phyloP scores from a whole-genome alignment of 495 filamentous ascomycete genomes.

The Cetradonia linearis region DNA sequence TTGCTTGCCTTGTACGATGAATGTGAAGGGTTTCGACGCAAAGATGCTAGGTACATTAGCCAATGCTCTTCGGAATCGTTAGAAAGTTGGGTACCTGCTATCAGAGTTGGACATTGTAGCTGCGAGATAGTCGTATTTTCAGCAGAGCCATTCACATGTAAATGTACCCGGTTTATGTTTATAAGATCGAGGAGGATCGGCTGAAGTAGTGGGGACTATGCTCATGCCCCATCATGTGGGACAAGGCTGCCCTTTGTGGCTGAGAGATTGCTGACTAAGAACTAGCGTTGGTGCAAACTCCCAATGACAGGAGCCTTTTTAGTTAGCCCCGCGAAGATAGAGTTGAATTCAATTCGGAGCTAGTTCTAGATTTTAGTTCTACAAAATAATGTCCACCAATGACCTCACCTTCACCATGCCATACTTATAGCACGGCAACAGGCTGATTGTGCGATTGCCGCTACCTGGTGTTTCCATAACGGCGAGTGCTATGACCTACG shows the following conservation, averaged over 20 bases:
- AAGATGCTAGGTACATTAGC: conserved; percentile 9
- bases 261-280: background rate
- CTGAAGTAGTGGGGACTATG: background rate
- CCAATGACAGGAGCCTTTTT: background rate
- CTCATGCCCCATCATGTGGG: background rate
- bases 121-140: too few species aligned
- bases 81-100: conserved; percentile 5
- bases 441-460: background rate
- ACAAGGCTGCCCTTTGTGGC: conserved; percentile 2
- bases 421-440: background rate
- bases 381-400: conserved; percentile 2
- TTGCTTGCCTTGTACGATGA: conserved; percentile 13
- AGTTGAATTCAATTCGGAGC: too few species aligned
- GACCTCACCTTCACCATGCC: conserved; percentile 1
- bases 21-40: conserved; percentile 13
- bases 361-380: background rate
- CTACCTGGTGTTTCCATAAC: background rate
- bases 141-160: background rate
- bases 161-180: background rate
- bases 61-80: background rate
- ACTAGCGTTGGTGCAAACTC: background rate
- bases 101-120: conserved; percentile 9
- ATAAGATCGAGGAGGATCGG: background rate
- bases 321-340: background rate
- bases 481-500: background rate